Percentiles rank a stretch among this genome's conserved stretches.
Conservation (phyloP, 2,329 filamentous ascomycete species). For the Aureobasidium sp. region DNA sequence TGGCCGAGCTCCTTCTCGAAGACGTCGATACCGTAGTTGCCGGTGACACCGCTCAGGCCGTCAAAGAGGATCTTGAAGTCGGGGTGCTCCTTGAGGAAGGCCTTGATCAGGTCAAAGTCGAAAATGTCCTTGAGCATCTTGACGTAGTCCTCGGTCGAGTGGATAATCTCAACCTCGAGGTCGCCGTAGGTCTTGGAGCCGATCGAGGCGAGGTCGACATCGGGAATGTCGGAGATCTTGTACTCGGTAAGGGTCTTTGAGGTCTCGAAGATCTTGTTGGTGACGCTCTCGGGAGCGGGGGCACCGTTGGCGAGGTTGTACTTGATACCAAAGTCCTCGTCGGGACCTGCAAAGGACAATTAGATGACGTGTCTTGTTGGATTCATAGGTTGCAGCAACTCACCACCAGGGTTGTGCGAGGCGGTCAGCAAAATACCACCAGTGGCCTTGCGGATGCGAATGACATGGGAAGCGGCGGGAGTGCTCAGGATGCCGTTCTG, state of each 20-base stretch:
- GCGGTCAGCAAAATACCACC: conserved; percentile 95
- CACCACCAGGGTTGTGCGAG: conserved; percentile 96
- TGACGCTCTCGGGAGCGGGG: conserved; percentile 90
- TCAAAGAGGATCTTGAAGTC: conserved; percentile 98
- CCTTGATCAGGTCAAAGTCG: conserved; percentile 92
- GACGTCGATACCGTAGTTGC: conserved; percentile 88
- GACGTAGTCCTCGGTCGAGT: conserved; percentile 87
- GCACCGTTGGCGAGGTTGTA: conserved; percentile 97
- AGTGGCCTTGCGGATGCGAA: conserved; percentile 88
- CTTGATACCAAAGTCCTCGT: conserved; percentile 98
- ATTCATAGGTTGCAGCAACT: conserved; percentile 29
- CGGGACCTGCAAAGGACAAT: conserved; percentile 56
- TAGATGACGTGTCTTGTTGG: not conserved
- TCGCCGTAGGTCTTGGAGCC: conserved; percentile 77
- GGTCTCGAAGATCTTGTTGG: conserved; percentile 93
- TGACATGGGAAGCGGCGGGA: conserved; percentile 90
- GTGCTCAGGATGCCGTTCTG: conserved; percentile 96
- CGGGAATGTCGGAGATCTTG: conserved; percentile 81
- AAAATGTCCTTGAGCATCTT: conserved; percentile 98
- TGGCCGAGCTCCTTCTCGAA: conserved; percentile 91
- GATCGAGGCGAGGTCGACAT: conserved; percentile 76
- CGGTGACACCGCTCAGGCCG: conserved; percentile 87
- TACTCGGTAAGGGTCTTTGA: conserved; percentile 87
- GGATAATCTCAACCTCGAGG: conserved; percentile 90
- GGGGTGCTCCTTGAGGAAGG: conserved; percentile 76